Evolutionary conservation across 1,284 basidiomycete species (phyloP).

Genomic region (Papiliotrema nemorosa): DNA sequence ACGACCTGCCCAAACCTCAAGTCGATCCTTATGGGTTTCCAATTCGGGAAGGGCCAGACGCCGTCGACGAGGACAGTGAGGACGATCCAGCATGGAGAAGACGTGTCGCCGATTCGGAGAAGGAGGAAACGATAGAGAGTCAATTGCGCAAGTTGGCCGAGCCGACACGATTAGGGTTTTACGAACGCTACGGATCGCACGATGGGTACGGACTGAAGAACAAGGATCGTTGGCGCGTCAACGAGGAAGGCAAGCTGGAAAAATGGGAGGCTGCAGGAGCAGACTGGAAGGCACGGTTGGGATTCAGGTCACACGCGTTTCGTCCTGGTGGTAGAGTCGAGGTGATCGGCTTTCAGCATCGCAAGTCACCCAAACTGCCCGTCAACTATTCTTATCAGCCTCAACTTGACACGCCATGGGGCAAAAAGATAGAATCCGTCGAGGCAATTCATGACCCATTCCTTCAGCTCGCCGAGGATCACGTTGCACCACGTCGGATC

Average conservation of each 20-base stretch:
- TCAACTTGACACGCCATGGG: neutral
- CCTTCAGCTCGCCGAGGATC: no score
- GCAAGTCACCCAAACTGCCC: neutral
- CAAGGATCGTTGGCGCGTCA: neutral
- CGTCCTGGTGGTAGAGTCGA: neutral
- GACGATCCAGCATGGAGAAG: neutral
- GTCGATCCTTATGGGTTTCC: conserved; percentile 8
- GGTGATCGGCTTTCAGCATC: conserved; percentile 1
- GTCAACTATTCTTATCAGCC: no score
- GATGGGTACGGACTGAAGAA: conserved; percentile 7
- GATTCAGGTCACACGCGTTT: neutral
- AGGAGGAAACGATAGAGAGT: neutral
- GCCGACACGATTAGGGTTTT: neutral
- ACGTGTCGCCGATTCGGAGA: neutral
- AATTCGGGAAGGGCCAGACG: neutral
- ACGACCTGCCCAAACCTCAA: conserved; percentile 7
- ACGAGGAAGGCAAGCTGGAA: conserved; percentile 2
- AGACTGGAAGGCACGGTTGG: conserved; percentile 1
- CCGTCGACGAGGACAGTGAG: conserved; percentile 2
- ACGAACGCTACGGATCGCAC: conserved; percentile 5
- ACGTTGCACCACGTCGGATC: no score
- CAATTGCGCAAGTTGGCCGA: neutral
- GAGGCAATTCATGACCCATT: no score
- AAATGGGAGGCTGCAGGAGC: conserved; percentile 3
- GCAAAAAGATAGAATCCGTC: no score